These are phyloP conservation scores for Plasmodium vivax DNA, from an alignment of 169 alveolate genomes.

Conservation along the genomic window DNA sequence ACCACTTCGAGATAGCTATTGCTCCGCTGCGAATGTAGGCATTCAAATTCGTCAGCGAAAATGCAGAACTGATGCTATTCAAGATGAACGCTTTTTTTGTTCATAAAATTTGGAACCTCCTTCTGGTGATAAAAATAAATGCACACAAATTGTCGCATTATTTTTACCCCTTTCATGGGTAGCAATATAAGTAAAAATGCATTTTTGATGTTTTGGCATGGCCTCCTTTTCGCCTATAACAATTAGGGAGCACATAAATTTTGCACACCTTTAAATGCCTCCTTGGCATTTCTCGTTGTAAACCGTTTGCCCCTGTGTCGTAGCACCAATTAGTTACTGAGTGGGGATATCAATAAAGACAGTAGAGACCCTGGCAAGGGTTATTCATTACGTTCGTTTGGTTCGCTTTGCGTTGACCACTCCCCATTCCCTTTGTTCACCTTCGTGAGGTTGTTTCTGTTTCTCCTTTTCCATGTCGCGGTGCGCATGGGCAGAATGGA, in stretches of 20 bases:
- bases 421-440: background rate
- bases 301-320: background rate
- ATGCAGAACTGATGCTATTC: background rate
- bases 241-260: background rate
- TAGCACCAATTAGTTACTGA: background rate
- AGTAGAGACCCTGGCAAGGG: background rate
- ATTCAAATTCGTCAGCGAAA: background rate
- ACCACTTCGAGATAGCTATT: background rate
- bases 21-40: background rate
- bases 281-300: background rate
- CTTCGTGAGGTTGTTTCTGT: background rate
- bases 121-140: background rate
- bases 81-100: background rate
- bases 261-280: background rate
- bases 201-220: background rate
- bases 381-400: background rate
- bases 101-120: background rate
- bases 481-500: background rate
- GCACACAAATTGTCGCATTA: background rate
- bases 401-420: too few relatives aligned
- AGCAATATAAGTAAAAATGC: background rate
- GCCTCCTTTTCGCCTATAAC: background rate
- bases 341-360: background rate
- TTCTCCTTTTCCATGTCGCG: background rate
- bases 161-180: background rate